phyloP scores from a whole-genome alignment of 139 green algal species.

The Nannochloris sp. region DNA sequence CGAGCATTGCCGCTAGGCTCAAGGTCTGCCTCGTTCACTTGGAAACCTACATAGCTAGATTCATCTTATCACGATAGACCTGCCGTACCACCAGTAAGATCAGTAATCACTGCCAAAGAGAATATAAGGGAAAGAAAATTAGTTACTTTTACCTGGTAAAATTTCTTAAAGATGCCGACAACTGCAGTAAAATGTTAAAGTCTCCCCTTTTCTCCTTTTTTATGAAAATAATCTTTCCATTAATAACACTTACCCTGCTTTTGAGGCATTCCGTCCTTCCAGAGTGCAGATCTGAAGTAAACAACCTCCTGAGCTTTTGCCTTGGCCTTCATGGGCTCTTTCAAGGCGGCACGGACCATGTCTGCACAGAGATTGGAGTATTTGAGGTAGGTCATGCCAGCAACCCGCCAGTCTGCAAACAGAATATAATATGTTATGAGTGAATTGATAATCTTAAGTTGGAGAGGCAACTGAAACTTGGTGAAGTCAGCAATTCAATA shows the following conservation, averaged over 20 bases:
- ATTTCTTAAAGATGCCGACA: neutral
- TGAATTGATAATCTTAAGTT: neutral
- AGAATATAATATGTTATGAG: too few relatives aligned
- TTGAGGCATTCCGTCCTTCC: constrained; percentile 54
- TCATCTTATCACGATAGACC: too few relatives aligned
- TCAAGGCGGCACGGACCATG: constrained; percentile 64
- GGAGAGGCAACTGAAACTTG: too few relatives aligned
- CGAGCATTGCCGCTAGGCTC: too few relatives aligned
- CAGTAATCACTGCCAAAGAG: constrained; percentile 39
- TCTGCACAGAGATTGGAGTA: constrained; percentile 63
- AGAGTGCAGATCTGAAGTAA: constrained; percentile 54
- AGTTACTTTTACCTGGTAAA: neutral
- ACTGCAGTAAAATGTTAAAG: neutral
- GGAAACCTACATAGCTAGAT: too few relatives aligned
- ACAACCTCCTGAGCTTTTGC: constrained; percentile 51
- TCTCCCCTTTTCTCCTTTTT: too few relatives aligned
- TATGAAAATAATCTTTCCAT: too few relatives aligned
- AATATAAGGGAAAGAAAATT: neutral
- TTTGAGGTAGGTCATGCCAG: constrained; percentile 74
- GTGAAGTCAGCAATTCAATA: too few relatives aligned
- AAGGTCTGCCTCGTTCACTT: too few relatives aligned
- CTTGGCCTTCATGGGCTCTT: constrained; percentile 54
- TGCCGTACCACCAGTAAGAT: constrained; percentile 20
- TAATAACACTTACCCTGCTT: constrained; percentile 29
- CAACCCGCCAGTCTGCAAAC: constrained; percentile 40